Base-by-base conservation (phyloP, 768 basidiomycete species). In the Pulveroboletus sp. region DNA sequence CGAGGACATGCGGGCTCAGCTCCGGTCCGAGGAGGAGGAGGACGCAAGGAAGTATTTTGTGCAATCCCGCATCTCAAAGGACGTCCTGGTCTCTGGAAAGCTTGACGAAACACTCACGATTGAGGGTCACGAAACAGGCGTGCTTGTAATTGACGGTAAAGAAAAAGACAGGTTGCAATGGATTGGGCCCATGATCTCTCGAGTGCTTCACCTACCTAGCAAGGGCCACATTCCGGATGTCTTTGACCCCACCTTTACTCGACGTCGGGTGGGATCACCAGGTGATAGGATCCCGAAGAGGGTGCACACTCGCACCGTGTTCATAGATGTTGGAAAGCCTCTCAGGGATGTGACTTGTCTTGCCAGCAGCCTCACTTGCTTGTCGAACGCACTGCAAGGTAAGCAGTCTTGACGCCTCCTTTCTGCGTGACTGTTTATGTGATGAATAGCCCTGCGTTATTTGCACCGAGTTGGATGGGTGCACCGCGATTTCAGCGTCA, bases 401-500 rank as follows among this genome's bases (percentile, higher is more conserved):
- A 24, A 45, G 51, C 8, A 3, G 4, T 36, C 24, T 10, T 5
- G 1, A 7, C 16, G 14, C 2, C 2, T 33, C 14, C 23, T 12
- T 38, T 27, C 8, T 13, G 10, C 14, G 5, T 14, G 10, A 27
- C 27, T 29, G 19, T 43, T 44, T 11, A 48, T 40, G 10, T 0
- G 5, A 40, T 25, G 2, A 10, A 6, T 41, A 50, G 48, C 39
- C 1, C 27, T 53, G 10, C 13, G 25, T 40, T 53, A 45, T 34
- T 2, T 42, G 16, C 52, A 53, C 35, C 35, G n/a, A 35, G 48
- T 20, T 1, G 51, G 47, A 2, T 49, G 51, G 49, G 49, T 53
- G 5, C 43, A 45, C 8, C 13, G 39, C 6, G 52, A 53, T 39
- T 23, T 53, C 40, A 53, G 52, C 19, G 39, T 46, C 16, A 4